A percentile compares a stretch with the other conserved stretches of the same genome.
These are phyloP conservation scores for Polygonum aviculare DNA, from an alignment of 148 eudicot species.

Conservation along the genomic window DNA sequence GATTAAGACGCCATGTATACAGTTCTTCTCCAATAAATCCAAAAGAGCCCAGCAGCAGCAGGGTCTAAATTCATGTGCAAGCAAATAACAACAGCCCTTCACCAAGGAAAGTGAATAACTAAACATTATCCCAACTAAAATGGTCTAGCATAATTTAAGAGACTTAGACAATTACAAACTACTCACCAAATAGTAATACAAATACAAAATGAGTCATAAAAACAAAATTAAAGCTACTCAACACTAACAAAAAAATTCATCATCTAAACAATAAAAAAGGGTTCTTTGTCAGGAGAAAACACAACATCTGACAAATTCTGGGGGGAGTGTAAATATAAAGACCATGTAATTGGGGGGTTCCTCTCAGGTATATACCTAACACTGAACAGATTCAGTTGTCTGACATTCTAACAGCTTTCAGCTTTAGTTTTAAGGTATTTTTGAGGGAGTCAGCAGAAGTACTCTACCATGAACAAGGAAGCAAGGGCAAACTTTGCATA, in stretches of 20 bases:
- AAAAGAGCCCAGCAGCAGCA: background rate
- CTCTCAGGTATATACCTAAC: slow-evolving; percentile 1
- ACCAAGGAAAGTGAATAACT: background rate
- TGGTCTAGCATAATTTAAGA: background rate
- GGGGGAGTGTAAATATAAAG: background rate
- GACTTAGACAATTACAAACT: background rate
- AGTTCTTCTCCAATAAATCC: background rate
- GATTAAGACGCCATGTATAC: background rate
- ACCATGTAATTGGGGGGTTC: background rate
- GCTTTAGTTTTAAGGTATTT: background rate
- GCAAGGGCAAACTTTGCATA: background rate
- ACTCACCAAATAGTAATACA: background rate
- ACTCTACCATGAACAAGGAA: background rate
- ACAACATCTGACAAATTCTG: background rate
- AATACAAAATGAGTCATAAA: background rate
- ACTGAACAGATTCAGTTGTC: background rate
- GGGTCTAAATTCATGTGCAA: background rate
- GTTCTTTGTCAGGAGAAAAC: background rate
- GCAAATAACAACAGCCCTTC: background rate
- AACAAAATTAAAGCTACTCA: background rate
- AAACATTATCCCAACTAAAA: background rate
- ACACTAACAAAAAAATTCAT: background rate
- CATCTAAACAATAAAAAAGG: background rate
- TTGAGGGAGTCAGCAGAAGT: slow-evolving; percentile 1
- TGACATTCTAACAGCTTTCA: slow-evolving; percentile 1